Evolutionary conservation across 208 protist genomes (phyloP).

Genomic region (Leishmania lainsoni): DNA sequence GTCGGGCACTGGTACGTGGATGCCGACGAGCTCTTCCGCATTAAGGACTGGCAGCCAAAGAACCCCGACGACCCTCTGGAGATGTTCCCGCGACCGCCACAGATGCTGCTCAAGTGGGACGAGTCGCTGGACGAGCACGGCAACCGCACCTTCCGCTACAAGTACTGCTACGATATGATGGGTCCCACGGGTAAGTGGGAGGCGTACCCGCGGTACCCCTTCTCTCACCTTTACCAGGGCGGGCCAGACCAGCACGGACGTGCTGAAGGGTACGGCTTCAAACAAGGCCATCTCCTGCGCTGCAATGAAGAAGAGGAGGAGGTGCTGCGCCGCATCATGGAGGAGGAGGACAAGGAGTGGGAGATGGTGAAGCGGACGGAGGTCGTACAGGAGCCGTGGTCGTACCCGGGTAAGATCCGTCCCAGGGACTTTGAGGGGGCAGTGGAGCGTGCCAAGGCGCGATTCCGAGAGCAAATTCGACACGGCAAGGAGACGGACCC

Average conservation of each 20-base stretch:
- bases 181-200: slow-evolving; percentile 88
- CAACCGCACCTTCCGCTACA: slow-evolving; percentile 91
- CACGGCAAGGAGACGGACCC: slow-evolving; percentile 87
- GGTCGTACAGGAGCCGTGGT: slow-evolving; percentile 91
- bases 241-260: slow-evolving; percentile 79
- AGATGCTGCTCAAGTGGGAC: slow-evolving; percentile 86
- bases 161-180: slow-evolving; percentile 90
- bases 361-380: slow-evolving; percentile 92
- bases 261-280: slow-evolving; percentile 88
- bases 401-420: slow-evolving; percentile 89
- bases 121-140: slow-evolving; percentile 90
- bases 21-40: slow-evolving; percentile 84
- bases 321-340: slow-evolving; percentile 90
- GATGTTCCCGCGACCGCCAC: slow-evolving; percentile 89
- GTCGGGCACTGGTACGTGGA: slow-evolving; percentile 93
- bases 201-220: slow-evolving; percentile 89
- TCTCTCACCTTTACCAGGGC: slow-evolving; percentile 81
- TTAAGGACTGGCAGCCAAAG: slow-evolving; percentile 91
- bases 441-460: slow-evolving; percentile 86
- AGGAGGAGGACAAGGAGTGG: slow-evolving; percentile 92
- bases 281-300: slow-evolving; percentile 87
- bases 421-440: slow-evolving; percentile 83
- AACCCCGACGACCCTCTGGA: slow-evolving; percentile 88
- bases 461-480: slow-evolving; percentile 81
- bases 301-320: slow-evolving; percentile 89